Evolutionary conservation across 345 rosid genomes (phyloP).

Genomic region (Salix purpurea): DNA sequence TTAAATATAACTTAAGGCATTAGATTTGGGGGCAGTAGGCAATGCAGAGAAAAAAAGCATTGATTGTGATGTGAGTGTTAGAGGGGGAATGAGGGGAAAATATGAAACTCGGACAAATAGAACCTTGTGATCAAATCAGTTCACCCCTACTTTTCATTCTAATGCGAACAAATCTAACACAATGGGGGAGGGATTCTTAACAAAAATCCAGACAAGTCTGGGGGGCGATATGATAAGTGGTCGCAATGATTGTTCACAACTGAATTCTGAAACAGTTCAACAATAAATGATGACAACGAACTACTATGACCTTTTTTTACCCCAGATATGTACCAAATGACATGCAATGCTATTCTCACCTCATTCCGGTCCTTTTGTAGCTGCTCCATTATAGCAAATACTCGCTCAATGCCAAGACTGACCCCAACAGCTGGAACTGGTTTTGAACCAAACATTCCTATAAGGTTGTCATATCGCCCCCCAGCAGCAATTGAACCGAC

Average conservation of each 20-base stretch:
- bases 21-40: background rate
- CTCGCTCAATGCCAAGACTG: constrained; percentile 92
- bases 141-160: too few relatives aligned
- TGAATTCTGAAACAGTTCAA: background rate
- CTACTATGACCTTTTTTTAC: background rate
- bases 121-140: background rate
- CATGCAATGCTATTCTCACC: constrained; percentile 28
- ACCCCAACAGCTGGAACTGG: constrained; percentile 92
- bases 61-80: background rate
- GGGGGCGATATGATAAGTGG: too few relatives aligned
- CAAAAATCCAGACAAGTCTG: background rate
- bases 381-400: constrained; percentile 82
- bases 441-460: constrained; percentile 81
- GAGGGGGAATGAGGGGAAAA: background rate
- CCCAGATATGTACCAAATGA: background rate
- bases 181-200: background rate
- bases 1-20: too few relatives aligned
- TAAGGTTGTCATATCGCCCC: constrained; percentile 87
- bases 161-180: background rate
- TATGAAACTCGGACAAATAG: background rate
- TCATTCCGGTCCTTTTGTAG: constrained; percentile 56
- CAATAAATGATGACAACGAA: background rate
- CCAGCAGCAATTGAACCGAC: constrained; percentile 97
- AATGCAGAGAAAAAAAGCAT: too few relatives aligned
- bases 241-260: background rate